Conservation (phyloP, 2,329 filamentous ascomycete genomes). For the Phialophora chinensis region DNA sequence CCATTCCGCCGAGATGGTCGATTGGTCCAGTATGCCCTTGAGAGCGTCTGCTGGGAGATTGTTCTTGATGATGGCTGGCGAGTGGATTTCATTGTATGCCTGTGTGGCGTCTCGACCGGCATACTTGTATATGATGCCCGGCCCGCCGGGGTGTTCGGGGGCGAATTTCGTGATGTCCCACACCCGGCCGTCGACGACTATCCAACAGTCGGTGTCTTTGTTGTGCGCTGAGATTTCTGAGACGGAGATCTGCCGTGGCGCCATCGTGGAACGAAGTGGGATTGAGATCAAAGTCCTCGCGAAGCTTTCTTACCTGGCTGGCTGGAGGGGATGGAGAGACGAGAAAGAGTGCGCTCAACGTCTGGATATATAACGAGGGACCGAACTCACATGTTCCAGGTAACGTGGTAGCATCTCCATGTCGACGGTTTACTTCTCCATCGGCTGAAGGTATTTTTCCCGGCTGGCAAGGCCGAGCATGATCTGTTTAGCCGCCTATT, state of each 20-base stretch:
- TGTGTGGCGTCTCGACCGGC: slow-evolving; percentile 62
- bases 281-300: not conserved
- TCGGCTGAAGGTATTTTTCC: slow-evolving; percentile 8
- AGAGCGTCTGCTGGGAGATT: slow-evolving; percentile 53
- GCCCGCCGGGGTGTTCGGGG: slow-evolving; percentile 66
- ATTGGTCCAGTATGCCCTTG: slow-evolving; percentile 57
- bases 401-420: not conserved
- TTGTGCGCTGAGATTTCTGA: slow-evolving; percentile 55
- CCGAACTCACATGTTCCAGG: not conserved
- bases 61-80: slow-evolving; percentile 54
- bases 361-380: not conserved
- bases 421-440: not conserved
- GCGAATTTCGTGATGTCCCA: slow-evolving; percentile 72
- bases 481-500: slow-evolving; percentile 10
- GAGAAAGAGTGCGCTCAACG: not conserved
- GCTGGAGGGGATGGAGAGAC: not conserved
- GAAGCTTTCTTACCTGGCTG: not conserved
- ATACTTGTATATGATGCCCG: slow-evolving; percentile 50
- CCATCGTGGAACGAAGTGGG: slow-evolving; percentile 4
- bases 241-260: slow-evolving; percentile 29
- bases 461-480: not conserved
- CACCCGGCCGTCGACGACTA: slow-evolving; percentile 70
- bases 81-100: slow-evolving; percentile 60
- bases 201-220: slow-evolving; percentile 63
- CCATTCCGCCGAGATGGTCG: slow-evolving; percentile 59